phyloP scores from a whole-genome alignment of 2,329 filamentous ascomycete species.

The Nothopassalora personata region DNA sequence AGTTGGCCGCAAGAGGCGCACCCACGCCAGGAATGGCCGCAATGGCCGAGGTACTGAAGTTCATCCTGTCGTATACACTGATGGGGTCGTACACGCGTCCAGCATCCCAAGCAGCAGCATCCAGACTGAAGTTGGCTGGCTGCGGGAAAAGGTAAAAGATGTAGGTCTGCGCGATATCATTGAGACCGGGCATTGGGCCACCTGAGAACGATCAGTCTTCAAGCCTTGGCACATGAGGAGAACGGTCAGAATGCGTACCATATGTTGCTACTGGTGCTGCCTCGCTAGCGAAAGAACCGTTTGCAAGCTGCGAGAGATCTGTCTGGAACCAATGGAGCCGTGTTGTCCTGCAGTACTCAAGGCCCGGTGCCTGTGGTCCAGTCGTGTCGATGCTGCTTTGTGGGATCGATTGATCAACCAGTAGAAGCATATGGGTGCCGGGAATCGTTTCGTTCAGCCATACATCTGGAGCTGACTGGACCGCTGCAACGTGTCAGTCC shows the following conservation, averaged over 20 bases:
- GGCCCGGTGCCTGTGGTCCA: slow-evolving; percentile 20
- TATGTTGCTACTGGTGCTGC: slow-evolving; percentile 22
- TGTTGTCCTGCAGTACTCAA: slow-evolving; percentile 26
- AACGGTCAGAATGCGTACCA: slow-evolving; percentile 6
- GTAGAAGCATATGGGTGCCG: slow-evolving; percentile 23
- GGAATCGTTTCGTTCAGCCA: slow-evolving; percentile 5
- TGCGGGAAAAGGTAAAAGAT: slow-evolving; percentile 30
- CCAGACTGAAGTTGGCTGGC: slow-evolving; percentile 20
- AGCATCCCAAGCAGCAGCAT: slow-evolving; percentile 13
- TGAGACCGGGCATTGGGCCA: slow-evolving; percentile 21
- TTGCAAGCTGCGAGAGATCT: slow-evolving; percentile 18
- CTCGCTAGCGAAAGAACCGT: slow-evolving; percentile 17
- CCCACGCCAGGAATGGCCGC: slow-evolving; percentile 14
- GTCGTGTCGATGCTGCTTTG: slow-evolving; percentile 15
- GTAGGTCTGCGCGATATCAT: slow-evolving; percentile 29
- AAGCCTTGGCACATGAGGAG: background rate
- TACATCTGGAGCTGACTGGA: slow-evolving; percentile 6
- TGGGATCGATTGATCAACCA: slow-evolving; percentile 25
- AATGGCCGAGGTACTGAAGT: slow-evolving; percentile 23
- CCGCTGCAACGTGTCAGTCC: slow-evolving; percentile 4
- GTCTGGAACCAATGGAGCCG: slow-evolving; percentile 30
- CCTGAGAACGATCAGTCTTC: background rate
- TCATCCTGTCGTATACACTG: slow-evolving; percentile 16
- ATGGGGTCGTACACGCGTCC: slow-evolving; percentile 11
- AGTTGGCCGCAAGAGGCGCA: slow-evolving; percentile 26